phyloP scores from a whole-genome alignment of 1,139 yeast species.

The Blastobotrys illinoisensis region DNA sequence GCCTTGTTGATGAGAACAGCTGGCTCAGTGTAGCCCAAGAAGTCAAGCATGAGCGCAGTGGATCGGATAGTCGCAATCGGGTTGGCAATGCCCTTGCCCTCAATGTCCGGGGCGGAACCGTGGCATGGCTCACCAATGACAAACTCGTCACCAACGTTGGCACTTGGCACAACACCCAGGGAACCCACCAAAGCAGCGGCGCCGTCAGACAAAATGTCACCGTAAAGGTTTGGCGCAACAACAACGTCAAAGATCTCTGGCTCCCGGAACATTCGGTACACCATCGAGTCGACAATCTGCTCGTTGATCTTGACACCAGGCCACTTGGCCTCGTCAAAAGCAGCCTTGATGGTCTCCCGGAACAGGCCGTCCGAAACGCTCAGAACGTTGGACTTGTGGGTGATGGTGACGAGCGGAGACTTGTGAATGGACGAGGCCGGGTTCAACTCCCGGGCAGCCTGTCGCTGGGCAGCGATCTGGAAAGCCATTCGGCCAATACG shows the following conservation, averaged over 20 bases:
- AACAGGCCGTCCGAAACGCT: slow-evolving; percentile 91
- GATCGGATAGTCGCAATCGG: slow-evolving; percentile 98
- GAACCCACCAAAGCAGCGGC: slow-evolving; percentile 99
- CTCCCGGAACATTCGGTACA: slow-evolving; percentile 95
- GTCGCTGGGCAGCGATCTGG: slow-evolving; percentile 89
- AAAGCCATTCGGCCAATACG: slow-evolving; percentile 87
- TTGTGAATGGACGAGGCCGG: slow-evolving; percentile 40
- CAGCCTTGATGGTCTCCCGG: slow-evolving; percentile 82
- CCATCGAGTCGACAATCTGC: slow-evolving; percentile 99
- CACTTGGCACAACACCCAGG: slow-evolving; percentile 95
- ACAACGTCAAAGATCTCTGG: slow-evolving; percentile 96
- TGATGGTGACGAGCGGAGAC: slow-evolving; percentile 76
- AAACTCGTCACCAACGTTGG: slow-evolving; percentile 92
- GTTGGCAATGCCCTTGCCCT: slow-evolving; percentile 89
- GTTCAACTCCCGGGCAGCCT: slow-evolving; percentile 63
- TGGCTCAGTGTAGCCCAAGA: slow-evolving; percentile 84
- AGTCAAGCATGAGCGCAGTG: slow-evolving; percentile 94
- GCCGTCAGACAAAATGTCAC: slow-evolving; percentile 95
- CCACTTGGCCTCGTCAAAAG: slow-evolving; percentile 59
- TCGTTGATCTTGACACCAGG: slow-evolving; percentile 53
- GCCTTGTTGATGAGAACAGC: slow-evolving; percentile 92
- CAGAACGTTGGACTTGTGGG: slow-evolving; percentile 93
- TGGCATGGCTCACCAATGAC: slow-evolving; percentile 99
- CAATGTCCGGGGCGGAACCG: slow-evolving; percentile 98
- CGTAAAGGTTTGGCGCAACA: slow-evolving; percentile 97